Percentiles rank a stretch among this genome's conserved stretches.
Evolutionary conservation across 352 stramenopile genomes (phyloP).

Genomic region (Plasmopara viticola): DNA sequence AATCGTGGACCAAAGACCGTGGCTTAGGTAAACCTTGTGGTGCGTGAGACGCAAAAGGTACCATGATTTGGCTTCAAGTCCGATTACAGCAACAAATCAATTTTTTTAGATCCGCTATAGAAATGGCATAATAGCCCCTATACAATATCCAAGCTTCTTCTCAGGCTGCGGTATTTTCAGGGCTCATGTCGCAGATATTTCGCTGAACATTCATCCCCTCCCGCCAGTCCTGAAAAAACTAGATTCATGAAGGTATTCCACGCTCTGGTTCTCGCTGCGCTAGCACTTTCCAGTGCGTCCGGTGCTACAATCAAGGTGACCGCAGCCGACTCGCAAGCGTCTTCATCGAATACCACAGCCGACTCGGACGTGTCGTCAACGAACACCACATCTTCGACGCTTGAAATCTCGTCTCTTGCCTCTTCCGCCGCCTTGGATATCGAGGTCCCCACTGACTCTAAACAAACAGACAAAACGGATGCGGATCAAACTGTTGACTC

Average conservation of each 20-base stretch:
- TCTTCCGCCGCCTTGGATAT: conserved; percentile 2
- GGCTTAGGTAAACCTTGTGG: too few relatives aligned
- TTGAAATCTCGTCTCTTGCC: conserved; percentile 2
- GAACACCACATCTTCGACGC: conserved; percentile 6
- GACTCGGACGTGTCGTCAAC: conserved; percentile 1
- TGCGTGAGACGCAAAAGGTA: too few relatives aligned
- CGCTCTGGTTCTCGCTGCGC: conserved; percentile 20
- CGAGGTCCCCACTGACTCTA: not conserved
- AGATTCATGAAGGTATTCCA: conserved; percentile 28
- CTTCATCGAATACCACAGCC: conserved; percentile 1
- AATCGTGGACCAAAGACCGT: too few relatives aligned
- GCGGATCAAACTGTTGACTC: conserved; percentile 3
- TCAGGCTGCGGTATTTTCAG: not conserved
- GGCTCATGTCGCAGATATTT: not conserved
- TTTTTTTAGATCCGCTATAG: too few relatives aligned
- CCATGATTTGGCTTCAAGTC: too few relatives aligned
- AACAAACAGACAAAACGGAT: not conserved
- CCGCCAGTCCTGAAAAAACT: conserved; percentile 15
- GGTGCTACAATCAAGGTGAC: conserved; percentile 11
- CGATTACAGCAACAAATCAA: too few relatives aligned
- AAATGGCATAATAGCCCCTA: not conserved
- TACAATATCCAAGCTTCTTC: not conserved
- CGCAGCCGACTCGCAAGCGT: conserved; percentile 1
- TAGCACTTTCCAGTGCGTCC: conserved; percentile 21
- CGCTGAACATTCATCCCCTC: not conserved